Evolutionary conservation across 306 rosid genomes (phyloP).

Genomic region (Citrullus amarus): DNA sequence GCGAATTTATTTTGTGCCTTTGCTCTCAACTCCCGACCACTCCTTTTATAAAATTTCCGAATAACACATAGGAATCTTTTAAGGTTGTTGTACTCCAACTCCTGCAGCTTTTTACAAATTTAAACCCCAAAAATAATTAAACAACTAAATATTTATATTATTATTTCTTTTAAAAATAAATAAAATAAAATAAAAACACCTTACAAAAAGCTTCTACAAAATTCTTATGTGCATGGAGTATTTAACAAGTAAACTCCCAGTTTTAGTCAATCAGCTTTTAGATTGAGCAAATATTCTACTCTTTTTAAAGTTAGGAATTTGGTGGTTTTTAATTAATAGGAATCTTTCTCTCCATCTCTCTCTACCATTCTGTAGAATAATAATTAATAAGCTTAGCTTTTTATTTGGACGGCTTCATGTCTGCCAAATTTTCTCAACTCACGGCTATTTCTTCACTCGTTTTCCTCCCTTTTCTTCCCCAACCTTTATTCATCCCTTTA

Average conservation of each 20-base stretch:
- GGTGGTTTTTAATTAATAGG: background rate
- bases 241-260: background rate
- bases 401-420: background rate
- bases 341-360: background rate
- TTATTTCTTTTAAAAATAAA: no score
- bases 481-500: background rate
- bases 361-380: background rate
- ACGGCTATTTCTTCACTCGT: background rate
- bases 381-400: background rate
- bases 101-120: background rate
- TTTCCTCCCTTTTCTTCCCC: background rate
- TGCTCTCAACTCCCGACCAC: slow-evolving; percentile 6
- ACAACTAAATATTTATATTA: no score
- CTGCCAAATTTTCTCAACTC: background rate
- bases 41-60: background rate
- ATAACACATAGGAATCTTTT: background rate
- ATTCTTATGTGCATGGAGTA: background rate
- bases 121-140: background rate
- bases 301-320: background rate
- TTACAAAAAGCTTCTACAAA: background rate
- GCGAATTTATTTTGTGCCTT: background rate
- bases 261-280: background rate
- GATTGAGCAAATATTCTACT: background rate
- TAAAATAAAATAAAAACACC: background rate
- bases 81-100: slow-evolving; percentile 1